Evolutionary conservation across 2,329 filamentous ascomycete species (phyloP), one percentile per base, ranked within the genome.

Genomic region (Nemania bipapillata): DNA sequence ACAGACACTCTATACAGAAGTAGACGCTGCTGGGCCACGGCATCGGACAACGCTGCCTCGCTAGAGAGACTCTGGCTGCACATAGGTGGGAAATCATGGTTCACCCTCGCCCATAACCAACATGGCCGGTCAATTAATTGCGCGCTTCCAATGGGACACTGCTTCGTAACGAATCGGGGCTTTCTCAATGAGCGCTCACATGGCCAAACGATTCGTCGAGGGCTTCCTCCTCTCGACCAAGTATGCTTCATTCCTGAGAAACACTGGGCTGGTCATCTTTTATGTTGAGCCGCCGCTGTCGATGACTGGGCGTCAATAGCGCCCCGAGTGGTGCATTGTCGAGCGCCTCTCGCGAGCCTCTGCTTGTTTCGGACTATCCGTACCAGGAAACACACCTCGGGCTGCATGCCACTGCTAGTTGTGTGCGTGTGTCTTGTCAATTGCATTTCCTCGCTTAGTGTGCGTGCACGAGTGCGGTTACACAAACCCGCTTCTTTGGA

Each of bases 381-480:
- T 37, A 42, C 45, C 52, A 55, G 56, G 30, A 61, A 57, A 65
- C 53, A 49, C 58, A 20, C 57, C 57, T 40, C 30, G 45, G 59
- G 28, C 59, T 62, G 55, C 63, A 35, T 58, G 35, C 32, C 49
- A 55, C 47, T 4, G 47, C 28, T 70, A 37, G 35, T 28, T 56
- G 15, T n/a, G n/a, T n/a, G n/a, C n/a, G n/a, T n/a, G n/a, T 32
- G n/a, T 42, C 6, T 28, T 61, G 42, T 58, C 40, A 67, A 59
- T 63, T 60, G 42, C 35, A 63, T 63, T n/a, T 57, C 52, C 37
- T 69, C 47, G 62, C 52, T 65, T 70, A 45, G 20, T 45, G 40
- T 45, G 65, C 54, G 20, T 45, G 40, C 20, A 68, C 54, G 47
- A 52, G 61, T 17, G 37, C 37, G 24, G 55, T 68, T 64, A 59